phyloP scores from a whole-genome alignment of 2,329 filamentous ascomycete genomes.

The Nemania sp. region DNA sequence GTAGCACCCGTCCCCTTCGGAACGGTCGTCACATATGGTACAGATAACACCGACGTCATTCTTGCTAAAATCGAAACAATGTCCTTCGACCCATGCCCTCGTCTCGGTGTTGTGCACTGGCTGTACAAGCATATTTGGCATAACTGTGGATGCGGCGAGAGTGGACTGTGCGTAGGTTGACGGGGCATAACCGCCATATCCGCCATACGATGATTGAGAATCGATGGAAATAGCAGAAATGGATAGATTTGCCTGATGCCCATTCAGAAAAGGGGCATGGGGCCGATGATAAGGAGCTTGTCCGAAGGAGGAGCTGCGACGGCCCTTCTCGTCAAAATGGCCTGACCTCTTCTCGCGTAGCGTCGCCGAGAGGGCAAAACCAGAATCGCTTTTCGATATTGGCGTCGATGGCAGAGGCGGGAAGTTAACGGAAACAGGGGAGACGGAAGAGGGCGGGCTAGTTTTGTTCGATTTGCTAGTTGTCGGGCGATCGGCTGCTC shows the following conservation, averaged over 20 bases:
- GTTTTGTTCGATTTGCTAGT: slow-evolving; percentile 70
- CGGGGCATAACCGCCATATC: slow-evolving; percentile 76
- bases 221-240: slow-evolving; percentile 64
- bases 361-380: slow-evolving; percentile 82
- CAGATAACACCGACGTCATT: slow-evolving; percentile 66
- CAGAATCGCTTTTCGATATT: slow-evolving; percentile 88
- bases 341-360: slow-evolving; percentile 93
- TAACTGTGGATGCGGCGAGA: slow-evolving; percentile 80
- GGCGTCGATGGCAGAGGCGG: slow-evolving; percentile 76
- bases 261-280: slow-evolving; percentile 73
- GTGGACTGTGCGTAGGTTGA: slow-evolving; percentile 88
- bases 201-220: slow-evolving; percentile 72
- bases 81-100: slow-evolving; percentile 82
- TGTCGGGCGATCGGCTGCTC: slow-evolving; percentile 74
- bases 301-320: slow-evolving; percentile 92
- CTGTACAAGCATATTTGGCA: slow-evolving; percentile 82
- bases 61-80: slow-evolving; percentile 72
- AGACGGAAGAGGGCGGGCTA: slow-evolving; percentile 68
- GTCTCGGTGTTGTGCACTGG: slow-evolving; percentile 79
- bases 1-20: slow-evolving; percentile 74
- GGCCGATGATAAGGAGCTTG: slow-evolving; percentile 69
- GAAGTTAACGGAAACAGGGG: slow-evolving; percentile 78
- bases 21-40: slow-evolving; percentile 76
- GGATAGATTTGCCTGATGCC: slow-evolving; percentile 63
- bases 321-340: slow-evolving; percentile 78